Conservation (phyloP, 306 rosid species). For the Sindora glabra region DNA sequence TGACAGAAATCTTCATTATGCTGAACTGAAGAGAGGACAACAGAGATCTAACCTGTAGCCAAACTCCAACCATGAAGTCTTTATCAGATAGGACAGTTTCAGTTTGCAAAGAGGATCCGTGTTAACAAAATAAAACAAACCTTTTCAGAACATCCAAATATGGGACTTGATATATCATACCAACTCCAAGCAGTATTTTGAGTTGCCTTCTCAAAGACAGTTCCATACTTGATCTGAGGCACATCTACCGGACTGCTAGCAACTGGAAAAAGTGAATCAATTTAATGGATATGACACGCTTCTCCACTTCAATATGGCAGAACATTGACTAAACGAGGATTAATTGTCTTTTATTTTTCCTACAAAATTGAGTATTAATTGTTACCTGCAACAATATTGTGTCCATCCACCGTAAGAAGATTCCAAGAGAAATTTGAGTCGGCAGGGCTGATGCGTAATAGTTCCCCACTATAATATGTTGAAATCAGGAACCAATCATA, state of each 20-base stretch:
- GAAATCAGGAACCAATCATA: background rate
- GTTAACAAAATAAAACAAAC: constrained; percentile 25
- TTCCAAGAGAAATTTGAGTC: constrained; percentile 62
- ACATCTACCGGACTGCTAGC: constrained; percentile 65
- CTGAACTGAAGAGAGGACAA: constrained; percentile 50
- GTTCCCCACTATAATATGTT: constrained; percentile 43
- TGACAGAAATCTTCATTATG: constrained; percentile 54
- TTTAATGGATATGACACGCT: background rate
- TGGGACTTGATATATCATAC: constrained; percentile 41
- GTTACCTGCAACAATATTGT: constrained; percentile 67
- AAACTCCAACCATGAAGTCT: background rate
- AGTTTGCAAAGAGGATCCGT: background rate
- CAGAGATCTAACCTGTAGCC: constrained; percentile 49
- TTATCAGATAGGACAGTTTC: constrained; percentile 5
- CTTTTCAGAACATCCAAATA: constrained; percentile 52
- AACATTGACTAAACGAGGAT: constrained; percentile 6
- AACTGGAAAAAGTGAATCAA: constrained; percentile 33
- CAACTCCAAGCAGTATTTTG: constrained; percentile 46
- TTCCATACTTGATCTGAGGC: constrained; percentile 72
- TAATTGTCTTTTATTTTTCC: too few species aligned
- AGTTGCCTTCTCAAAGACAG: constrained; percentile 26
- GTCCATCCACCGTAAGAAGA: constrained; percentile 53
- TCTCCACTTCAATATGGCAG: background rate
- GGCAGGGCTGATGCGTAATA: constrained; percentile 43
- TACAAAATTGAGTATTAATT: constrained; percentile 17